Conservation (phyloP, 371 early-diverging fungal genomes). For the Saksenaea vasiformis region DNA sequence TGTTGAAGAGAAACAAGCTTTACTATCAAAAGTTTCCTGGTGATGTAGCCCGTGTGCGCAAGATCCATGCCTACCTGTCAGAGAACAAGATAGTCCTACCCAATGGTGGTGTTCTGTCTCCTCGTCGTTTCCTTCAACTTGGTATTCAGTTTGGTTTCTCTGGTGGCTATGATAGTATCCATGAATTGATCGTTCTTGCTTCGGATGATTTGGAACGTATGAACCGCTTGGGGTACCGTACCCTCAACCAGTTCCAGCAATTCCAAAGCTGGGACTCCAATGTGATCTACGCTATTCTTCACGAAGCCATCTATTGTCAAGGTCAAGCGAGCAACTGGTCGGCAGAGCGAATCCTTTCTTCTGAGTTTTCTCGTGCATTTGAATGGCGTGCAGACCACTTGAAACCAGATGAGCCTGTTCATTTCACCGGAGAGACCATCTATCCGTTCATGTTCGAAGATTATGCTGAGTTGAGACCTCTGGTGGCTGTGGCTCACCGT, state of each 20-base stretch:
- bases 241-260: constrained; percentile 46
- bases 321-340: constrained; percentile 65
- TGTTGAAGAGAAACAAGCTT: constrained; percentile 59
- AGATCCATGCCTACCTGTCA: constrained; percentile 58
- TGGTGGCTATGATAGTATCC: constrained; percentile 71
- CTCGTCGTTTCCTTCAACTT: constrained; percentile 75
- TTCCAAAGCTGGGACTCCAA: constrained; percentile 62
- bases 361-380: constrained; percentile 51
- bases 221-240: constrained; percentile 50
- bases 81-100: constrained; percentile 52
- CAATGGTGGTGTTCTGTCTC: constrained; percentile 67
- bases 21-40: constrained; percentile 68
- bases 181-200: constrained; percentile 55
- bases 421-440: constrained; percentile 68
- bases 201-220: constrained; percentile 53
- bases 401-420: constrained; percentile 27
- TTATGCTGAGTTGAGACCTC: constrained; percentile 61
- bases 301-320: constrained; percentile 76
- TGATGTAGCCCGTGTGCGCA: constrained; percentile 65
- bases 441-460: constrained; percentile 81
- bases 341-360: constrained; percentile 58
- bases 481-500: constrained; percentile 63
- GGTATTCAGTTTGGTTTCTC: constrained; percentile 67
- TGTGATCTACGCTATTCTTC: constrained; percentile 69
- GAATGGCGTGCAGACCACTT: constrained; percentile 52